Conservation (phyloP, 805 yeast species). For the Lachancea kluyveri region DNA sequence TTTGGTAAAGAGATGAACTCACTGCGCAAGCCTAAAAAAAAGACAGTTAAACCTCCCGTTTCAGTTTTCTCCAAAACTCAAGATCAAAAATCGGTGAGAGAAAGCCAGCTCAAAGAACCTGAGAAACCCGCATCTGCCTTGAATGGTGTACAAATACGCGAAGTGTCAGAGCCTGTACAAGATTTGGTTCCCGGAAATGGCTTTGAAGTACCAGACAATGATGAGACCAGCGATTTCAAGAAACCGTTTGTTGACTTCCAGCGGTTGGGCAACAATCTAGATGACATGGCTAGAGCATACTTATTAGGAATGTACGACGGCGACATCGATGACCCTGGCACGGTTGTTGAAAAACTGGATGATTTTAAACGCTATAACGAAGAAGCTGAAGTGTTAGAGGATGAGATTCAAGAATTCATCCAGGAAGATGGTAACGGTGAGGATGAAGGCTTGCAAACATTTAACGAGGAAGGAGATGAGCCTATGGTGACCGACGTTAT, state of each 20-base stretch:
- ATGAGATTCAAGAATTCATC: slow-evolving; percentile 22
- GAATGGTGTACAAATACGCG: too few species aligned
- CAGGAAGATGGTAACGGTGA: slow-evolving; percentile 12
- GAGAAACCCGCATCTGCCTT: too few species aligned
- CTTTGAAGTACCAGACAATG: too few species aligned
- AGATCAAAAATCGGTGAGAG: background rate
- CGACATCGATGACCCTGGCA: slow-evolving; percentile 49
- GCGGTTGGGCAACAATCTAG: slow-evolving; percentile 40
- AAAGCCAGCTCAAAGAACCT: too few species aligned
- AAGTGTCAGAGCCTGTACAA: too few species aligned
- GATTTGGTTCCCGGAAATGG: too few species aligned
- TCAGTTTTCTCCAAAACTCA: background rate
- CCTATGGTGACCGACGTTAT: slow-evolving; percentile 25
- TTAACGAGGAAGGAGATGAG: slow-evolving; percentile 22
- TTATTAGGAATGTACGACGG: slow-evolving; percentile 56
- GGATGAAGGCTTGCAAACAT: slow-evolving; percentile 5
- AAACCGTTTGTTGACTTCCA: slow-evolving; percentile 35
- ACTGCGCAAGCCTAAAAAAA: slow-evolving; percentile 5
- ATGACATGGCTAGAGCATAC: slow-evolving; percentile 57
- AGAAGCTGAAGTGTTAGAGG: slow-evolving; percentile 34
- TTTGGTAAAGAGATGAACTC: slow-evolving; percentile 7
- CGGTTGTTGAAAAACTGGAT: slow-evolving; percentile 44
- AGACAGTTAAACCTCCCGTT: background rate
- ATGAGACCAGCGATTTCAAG: too few species aligned
- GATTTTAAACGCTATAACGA: slow-evolving; percentile 51